Base-by-base conservation (phyloP, 306 rosid species). In the Echinosophora koreensis region DNA sequence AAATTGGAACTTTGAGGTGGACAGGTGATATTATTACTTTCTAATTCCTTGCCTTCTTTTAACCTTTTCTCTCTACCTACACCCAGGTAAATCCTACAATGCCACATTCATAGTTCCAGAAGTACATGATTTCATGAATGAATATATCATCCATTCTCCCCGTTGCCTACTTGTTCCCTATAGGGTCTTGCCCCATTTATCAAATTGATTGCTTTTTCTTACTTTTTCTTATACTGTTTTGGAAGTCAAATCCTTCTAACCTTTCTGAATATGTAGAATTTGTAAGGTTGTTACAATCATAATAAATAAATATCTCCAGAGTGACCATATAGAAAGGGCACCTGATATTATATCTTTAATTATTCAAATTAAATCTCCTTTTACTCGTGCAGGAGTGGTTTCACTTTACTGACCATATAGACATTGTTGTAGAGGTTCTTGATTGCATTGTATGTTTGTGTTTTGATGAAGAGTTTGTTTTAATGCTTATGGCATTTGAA, bases 221-320 rank as follows among this genome's bases (percentile, higher is more conserved):
- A 52, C 77, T 66, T 64, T 74, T 42, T 59, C 69, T 75, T 83
- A 65, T 27, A 72, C 77, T 89, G 81, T 87, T 85, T 83, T 77
- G 88, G 84, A n/a, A n/a, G n/a, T n/a, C n/a, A 78, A 79, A 81
- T 81, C 80, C 77, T 79, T 79, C 73, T 80, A 79, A 61, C 88
- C 85, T 89, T 84, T 77, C 78, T 84, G 72, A 69, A 66, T 71
- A 74, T 65, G 76, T 52, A 79, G 66, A 77, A 74, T 62, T 16
- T 66, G 67, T 39, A 59, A 78, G 56, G 76, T 59, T 65, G 78
- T 67, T 77, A 76, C n/a, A n/a, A n/a, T n/a, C 74, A n/a, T n/a
- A n/a, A n/a, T n/a, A 65, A 82, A 80, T 50, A 71, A 65, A 57
- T 68, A 71, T 60, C 75, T 59, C 60, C 60, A 65, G 69, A 67